Evolutionary conservation across 2,329 filamentous ascomycete genomes (phyloP), one percentile per base, ranked within the genome.

Genomic region (Diaporthe sp.): DNA sequence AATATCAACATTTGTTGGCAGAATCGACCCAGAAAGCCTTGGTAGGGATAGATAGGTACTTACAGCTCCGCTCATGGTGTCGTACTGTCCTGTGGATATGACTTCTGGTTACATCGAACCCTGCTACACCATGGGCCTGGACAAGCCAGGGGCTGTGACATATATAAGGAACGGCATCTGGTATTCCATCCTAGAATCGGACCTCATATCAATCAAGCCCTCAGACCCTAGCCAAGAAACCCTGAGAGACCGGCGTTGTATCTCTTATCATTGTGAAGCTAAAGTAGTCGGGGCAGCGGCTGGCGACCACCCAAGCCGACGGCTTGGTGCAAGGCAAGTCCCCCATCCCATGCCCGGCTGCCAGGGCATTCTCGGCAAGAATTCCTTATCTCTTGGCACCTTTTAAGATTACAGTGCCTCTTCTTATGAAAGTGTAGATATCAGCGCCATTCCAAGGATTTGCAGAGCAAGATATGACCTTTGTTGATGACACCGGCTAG

Each of bases 331-430:
- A 42, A 62, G 31, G n/a, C 44, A 72, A 25, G 39, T 28, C 13
- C 70, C 53, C 42, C 22, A 34, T 28, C 25, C 67, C 8, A 17
- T 28, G n/a, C 37, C 69, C 15, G 73, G n/a, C 44, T 46, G 22
- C 13, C 53, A 37, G 19, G 42, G 17, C 42, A 31, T 72, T n/a
- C 44, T 42, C 39, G 59, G 57, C 42, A 37, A 7, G 59, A n/a
- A 7, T 28, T 65, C 37, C 70, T 75, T 75, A 73, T 75, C 74
- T 75, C 74, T 75, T 75, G 74, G 74, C 74, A 73, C 13, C 39
- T 55, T 42, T 69, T 51, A 39, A 69, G 49, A 42, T 69, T 69
- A 10, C 65, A 68, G 34, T 53, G 65, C 13, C 34, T 68, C 4
- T 17, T 53, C 28, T 15, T n/a, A 12, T 28, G 65, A 55, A 25